Base-by-base conservation (phyloP, 495 filamentous ascomycete species). In the Hypomontagnella submonticulosa region DNA sequence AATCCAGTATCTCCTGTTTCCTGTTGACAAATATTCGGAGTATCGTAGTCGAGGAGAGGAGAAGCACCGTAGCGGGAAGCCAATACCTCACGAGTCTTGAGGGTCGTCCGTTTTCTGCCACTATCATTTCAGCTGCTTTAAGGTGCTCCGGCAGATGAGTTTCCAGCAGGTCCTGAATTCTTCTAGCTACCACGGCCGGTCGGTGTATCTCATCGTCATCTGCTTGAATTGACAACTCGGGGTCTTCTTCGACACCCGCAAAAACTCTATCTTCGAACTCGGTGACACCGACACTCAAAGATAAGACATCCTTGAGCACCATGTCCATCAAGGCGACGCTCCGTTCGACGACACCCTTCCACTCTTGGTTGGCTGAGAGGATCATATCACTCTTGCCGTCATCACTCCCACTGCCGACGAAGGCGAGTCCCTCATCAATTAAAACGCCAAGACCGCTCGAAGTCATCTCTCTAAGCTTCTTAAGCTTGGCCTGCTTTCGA, bases 381-480 rank as follows among this genome's bases (percentile, higher is more conserved):
- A 61, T 64, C 19, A 67, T 70, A 36, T 73, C 67, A 4, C 56
- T 69, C 40, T 81, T 84, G 0, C 80, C 77, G 42, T 75, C 74
- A 4, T 75, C 73, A 32, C 62, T 70, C 1, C 62, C 62, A 32
- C 55, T 70, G 33, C 64, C 69, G 30, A 68, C 79, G 54, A 92
- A 89, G 32, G 80, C 85, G 30, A 96, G 80, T 6, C 90, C 91
- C 66, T 94, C 89, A 48, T 92, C 90, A 71, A 97, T 86, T 3
- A 98, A 81, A 9, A 97, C 83, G 2, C 95, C 95, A 4, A 98
- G 78, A 10, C 91, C 91, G 69, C 89, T 90, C n/a, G 94, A 91
- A 56, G 90, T 90, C 73, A 92, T 84, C 70, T 92, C 86, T 38
- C 89, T 85, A 37, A 93, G 79, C 46, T 80, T 80, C 61, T 83